phyloP scores from a whole-genome alignment of 331 rosid species.

The Cydonia oblonga region DNA sequence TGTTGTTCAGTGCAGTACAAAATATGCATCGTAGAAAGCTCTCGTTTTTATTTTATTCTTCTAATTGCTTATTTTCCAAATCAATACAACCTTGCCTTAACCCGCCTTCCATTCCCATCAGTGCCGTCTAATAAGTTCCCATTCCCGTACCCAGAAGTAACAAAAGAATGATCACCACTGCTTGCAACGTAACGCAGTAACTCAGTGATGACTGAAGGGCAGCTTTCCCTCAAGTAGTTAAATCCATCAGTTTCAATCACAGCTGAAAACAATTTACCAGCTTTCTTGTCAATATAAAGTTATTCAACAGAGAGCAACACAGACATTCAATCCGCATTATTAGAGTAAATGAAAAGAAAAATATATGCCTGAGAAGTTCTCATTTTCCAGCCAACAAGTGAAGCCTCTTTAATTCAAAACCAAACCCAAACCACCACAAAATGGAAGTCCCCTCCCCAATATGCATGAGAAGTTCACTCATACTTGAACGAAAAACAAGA shows the following conservation, averaged over 20 bases:
- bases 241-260: conserved; percentile 59
- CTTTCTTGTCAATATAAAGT: neutral
- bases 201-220: conserved; percentile 43
- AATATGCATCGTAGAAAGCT: neutral
- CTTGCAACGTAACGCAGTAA: conserved; percentile 42
- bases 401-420: neutral
- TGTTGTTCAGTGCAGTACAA: no score
- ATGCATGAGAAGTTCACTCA: neutral
- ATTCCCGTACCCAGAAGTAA: conserved; percentile 21
- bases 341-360: neutral
- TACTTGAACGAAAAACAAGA: neutral
- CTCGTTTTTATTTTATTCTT: neutral
- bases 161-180: conserved; percentile 30
- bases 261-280: conserved; percentile 28
- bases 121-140: conserved; percentile 32
- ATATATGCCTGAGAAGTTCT: neutral
- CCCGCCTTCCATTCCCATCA: conserved; percentile 46
- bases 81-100: conserved; percentile 44
- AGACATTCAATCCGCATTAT: neutral
- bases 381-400: neutral
- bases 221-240: conserved; percentile 45
- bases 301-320: neutral
- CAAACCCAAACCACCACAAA: neutral
- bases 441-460: neutral
- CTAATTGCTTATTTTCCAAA: neutral